Evolutionary conservation across 208 protist genomes (phyloP).

Genomic region (Wallacemonas rigidus): DNA sequence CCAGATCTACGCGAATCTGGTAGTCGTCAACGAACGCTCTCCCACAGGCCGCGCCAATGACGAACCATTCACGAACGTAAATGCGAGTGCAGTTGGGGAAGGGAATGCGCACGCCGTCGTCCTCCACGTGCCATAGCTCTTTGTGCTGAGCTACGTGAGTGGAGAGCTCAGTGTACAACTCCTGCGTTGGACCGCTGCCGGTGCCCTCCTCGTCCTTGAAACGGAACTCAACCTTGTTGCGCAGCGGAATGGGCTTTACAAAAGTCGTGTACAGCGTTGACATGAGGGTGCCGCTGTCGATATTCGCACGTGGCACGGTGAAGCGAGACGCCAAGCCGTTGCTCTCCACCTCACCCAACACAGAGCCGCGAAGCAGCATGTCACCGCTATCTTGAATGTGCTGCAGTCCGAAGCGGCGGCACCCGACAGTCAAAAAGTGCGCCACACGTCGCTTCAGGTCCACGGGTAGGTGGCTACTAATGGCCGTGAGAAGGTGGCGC

Average conservation of each 20-base stretch:
- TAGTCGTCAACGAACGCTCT: constrained; percentile 83
- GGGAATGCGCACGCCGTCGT: constrained; percentile 51
- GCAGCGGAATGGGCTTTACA: constrained; percentile 31
- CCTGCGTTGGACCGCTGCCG: constrained; percentile 84
- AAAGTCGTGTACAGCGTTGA: constrained; percentile 47
- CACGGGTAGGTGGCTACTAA: constrained; percentile 47
- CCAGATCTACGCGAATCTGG: constrained; percentile 56
- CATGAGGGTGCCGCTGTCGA: constrained; percentile 34
- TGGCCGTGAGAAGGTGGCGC: constrained; percentile 23
- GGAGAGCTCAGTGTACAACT: constrained; percentile 84
- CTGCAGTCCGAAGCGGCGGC: constrained; percentile 72
- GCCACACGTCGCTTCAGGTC: constrained; percentile 54
- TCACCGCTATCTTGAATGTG: constrained; percentile 52
- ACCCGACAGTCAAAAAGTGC: constrained; percentile 70
- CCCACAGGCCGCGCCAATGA: constrained; percentile 67
- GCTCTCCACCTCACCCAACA: constrained; percentile 50
- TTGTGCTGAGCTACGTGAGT: constrained; percentile 30
- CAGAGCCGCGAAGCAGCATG: constrained; percentile 36
- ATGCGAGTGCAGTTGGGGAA: constrained; percentile 62
- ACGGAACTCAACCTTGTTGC: constrained; percentile 74
- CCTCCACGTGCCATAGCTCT: constrained; percentile 61
- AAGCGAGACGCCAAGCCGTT: constrained; percentile 64
- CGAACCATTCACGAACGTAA: constrained; percentile 62
- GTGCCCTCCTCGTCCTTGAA: constrained; percentile 85
- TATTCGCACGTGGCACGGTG: constrained; percentile 35